phyloP scores from a whole-genome alignment of 129 eudicot genomes.

The Heracleum sosnowskyi region DNA sequence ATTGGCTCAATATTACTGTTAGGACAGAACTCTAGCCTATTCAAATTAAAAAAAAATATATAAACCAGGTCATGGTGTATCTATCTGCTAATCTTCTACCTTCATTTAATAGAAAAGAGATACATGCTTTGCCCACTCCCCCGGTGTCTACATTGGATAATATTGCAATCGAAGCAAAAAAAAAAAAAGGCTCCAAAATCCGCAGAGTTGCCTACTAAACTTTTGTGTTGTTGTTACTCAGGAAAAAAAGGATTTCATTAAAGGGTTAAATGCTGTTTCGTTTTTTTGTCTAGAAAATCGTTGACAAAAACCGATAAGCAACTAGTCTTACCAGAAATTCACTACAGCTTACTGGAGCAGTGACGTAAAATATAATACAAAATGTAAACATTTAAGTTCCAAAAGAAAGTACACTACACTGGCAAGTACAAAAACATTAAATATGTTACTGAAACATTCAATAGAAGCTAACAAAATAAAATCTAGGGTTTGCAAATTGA shows the following conservation, averaged over 20 bases:
- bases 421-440: background rate
- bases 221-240: background rate
- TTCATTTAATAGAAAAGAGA: background rate
- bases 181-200: background rate
- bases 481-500: background rate
- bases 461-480: background rate
- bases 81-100: background rate
- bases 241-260: background rate
- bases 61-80: background rate
- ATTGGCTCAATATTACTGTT: background rate
- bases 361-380: background rate
- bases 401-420: background rate
- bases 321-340: background rate
- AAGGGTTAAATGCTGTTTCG: too few species aligned
- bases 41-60: background rate
- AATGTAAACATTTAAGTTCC: background rate
- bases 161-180: background rate
- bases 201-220: background rate
- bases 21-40: background rate
- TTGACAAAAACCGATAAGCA: background rate
- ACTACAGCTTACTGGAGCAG: background rate
- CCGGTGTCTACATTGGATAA: background rate
- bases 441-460: background rate
- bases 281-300: background rate
- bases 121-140: background rate